Evolutionary conservation across 1,284 basidiomycete genomes (phyloP).

Genomic region (Hemileia vastatrix): DNA sequence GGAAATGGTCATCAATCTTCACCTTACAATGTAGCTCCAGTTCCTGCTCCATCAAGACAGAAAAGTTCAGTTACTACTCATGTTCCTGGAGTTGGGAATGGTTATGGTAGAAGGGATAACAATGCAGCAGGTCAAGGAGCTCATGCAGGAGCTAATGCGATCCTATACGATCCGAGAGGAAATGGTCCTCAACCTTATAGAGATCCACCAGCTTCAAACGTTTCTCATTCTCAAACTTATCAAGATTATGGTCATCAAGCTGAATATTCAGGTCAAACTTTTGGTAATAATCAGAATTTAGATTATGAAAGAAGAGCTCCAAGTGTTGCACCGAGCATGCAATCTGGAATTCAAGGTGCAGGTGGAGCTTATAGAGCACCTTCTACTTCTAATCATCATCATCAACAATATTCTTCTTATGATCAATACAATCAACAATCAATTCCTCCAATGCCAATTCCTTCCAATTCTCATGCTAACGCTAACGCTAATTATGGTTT

Average conservation of each 20-base stretch:
- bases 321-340: background rate
- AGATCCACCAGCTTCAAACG: constrained; percentile 23
- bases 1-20: background rate
- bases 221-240: constrained; percentile 24
- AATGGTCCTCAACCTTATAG: constrained; percentile 34
- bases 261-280: constrained; percentile 30
- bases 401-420: constrained; percentile 23
- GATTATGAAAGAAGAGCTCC: background rate
- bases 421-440: constrained; percentile 20
- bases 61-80: background rate
- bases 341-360: background rate
- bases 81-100: constrained; percentile 33
- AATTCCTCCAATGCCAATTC: constrained; percentile 17
- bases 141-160: constrained; percentile 20
- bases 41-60: constrained; percentile 21
- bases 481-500: constrained; percentile 7
- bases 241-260: constrained; percentile 29
- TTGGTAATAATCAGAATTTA: constrained; percentile 25
- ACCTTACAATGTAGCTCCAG: constrained; percentile 12
- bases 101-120: constrained; percentile 31
- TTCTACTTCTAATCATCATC: constrained; percentile 11
- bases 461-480: constrained; percentile 4
- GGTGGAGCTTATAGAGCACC: background rate
- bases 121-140: constrained; percentile 10
- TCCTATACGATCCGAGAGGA: constrained; percentile 27